A percentile compares a stretch with the other conserved stretches of the same genome.
Evolutionary conservation across 176 grass and related monocot genomes (phyloP).

Genomic region (Metroxylon sagu): DNA sequence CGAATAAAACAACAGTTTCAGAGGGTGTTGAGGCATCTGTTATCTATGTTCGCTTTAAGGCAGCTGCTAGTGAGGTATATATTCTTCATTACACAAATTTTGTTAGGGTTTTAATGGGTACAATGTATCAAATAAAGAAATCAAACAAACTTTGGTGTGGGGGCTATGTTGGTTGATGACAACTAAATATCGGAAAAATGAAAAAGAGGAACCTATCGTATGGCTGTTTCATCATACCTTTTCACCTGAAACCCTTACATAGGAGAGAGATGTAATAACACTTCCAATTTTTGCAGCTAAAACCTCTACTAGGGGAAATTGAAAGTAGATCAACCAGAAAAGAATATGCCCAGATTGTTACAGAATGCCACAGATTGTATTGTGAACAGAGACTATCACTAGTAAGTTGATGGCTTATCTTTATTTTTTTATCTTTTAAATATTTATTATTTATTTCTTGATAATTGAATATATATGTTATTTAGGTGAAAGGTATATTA

Average conservation of each 20-base stretch:
- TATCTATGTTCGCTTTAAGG: slow-evolving; percentile 99
- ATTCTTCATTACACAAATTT: slow-evolving; percentile 1
- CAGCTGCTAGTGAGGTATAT: slow-evolving; percentile 85
- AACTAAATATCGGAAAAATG: too few relatives aligned
- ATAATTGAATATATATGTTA: slow-evolving; percentile 1
- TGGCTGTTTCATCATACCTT: too few relatives aligned
- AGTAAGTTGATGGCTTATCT: slow-evolving; percentile 4
- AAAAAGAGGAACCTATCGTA: too few relatives aligned
- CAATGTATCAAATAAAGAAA: neutral
- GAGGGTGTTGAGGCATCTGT: slow-evolving; percentile 92
- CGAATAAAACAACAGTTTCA: slow-evolving; percentile 58
- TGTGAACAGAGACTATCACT: slow-evolving; percentile 77
- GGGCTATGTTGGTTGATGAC: too few relatives aligned
- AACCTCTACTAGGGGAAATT: slow-evolving; percentile 82
- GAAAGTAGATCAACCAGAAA: slow-evolving; percentile 86
- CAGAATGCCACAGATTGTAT: slow-evolving; percentile 88
- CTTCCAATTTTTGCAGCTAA: slow-evolving; percentile 42
- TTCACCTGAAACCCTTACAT: too few relatives aligned
- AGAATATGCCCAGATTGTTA: slow-evolving; percentile 77
- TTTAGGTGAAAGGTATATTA: slow-evolving; percentile 84
- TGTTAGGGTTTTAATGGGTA: neutral
- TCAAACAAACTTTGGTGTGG: neutral
- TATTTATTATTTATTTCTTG: slow-evolving; percentile 6
- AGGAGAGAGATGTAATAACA: too few relatives aligned
- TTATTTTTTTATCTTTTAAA: slow-evolving; percentile 10